A percentile compares a stretch with the other conserved stretches of the same genome.
These are phyloP conservation scores for Buddleja alternifolia DNA, from an alignment of 257 asterid genomes.

Conservation along the genomic window DNA sequence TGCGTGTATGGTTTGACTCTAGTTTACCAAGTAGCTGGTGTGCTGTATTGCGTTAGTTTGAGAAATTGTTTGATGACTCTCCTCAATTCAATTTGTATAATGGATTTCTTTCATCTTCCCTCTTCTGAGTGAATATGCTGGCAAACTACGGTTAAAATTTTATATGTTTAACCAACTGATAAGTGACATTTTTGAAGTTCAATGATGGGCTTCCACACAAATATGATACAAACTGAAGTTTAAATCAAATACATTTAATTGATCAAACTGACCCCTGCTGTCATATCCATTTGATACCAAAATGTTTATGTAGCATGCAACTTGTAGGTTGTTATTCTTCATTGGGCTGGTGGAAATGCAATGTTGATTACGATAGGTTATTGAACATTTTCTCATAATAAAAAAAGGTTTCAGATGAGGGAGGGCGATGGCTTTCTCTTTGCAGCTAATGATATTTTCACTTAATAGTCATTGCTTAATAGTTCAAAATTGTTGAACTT, in stretches of 20 bases:
- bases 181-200: slow-evolving; percentile 19
- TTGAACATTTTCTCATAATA: slow-evolving; percentile 6
- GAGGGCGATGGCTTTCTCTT: not conserved
- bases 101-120: not conserved
- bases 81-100: slow-evolving; percentile 1
- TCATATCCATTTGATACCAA: slow-evolving; percentile 9
- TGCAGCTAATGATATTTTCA: not conserved
- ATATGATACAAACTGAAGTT: not conserved
- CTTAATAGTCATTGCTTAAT: slow-evolving; percentile 16
- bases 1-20: slow-evolving; percentile 26
- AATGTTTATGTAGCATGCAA: slow-evolving; percentile 26
- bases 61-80: slow-evolving; percentile 8
- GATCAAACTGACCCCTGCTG: not conserved
- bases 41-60: not conserved
- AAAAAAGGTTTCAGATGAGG: not conserved
- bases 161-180: slow-evolving; percentile 8
- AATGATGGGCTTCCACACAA: not conserved
- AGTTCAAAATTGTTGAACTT: slow-evolving; percentile 27
- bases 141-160: not conserved
- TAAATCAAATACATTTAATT: not conserved
- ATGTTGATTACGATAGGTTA: not conserved
- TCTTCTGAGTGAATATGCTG: not conserved
- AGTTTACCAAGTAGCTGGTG: slow-evolving; percentile 20
- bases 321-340: slow-evolving; percentile 20
- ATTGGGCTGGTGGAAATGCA: not conserved